Percentiles rank a stretch among this genome's conserved stretches.
Conservation (phyloP, 768 basidiomycete genomes). For the Tephrocybe sp. region DNA sequence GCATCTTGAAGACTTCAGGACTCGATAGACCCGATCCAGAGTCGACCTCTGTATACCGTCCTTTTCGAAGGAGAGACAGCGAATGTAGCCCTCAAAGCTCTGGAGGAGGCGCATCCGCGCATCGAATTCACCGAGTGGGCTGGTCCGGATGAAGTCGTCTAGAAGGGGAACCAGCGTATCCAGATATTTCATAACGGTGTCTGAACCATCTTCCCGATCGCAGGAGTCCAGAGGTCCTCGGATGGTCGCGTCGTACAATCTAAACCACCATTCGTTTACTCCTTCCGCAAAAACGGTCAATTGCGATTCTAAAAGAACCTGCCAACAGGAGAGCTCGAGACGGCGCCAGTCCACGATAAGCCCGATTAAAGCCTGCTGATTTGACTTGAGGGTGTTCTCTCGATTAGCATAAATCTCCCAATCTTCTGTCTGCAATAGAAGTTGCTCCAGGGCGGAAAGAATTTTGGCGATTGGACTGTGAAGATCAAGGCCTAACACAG, state of each 20-base stretch:
- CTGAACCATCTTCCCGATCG: slow-evolving; percentile 33
- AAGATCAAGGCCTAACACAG: slow-evolving; percentile 59
- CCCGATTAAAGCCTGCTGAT: slow-evolving; percentile 64
- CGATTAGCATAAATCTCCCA: slow-evolving; percentile 97
- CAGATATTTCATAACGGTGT: slow-evolving; percentile 52
- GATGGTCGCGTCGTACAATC: slow-evolving; percentile 76
- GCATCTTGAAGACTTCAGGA: slow-evolving; percentile 60
- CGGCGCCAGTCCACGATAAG: slow-evolving; percentile 91
- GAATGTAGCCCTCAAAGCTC: slow-evolving; percentile 61
- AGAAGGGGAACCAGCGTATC: slow-evolving; percentile 71
- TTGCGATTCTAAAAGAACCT: slow-evolving; percentile 73
- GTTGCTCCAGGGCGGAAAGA: slow-evolving; percentile 79
- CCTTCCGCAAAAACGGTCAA: slow-evolving; percentile 50
- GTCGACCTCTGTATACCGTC: slow-evolving; percentile 25
- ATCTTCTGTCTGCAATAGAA: slow-evolving; percentile 85
- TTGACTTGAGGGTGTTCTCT: slow-evolving; percentile 73
- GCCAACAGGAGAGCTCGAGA: slow-evolving; percentile 88
- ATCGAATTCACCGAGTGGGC: slow-evolving; percentile 83
- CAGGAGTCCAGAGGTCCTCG: slow-evolving; percentile 57
- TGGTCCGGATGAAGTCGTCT: slow-evolving; percentile 72
- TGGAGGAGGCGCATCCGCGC: slow-evolving; percentile 65
- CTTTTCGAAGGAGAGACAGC: slow-evolving; percentile 33
- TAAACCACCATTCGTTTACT: slow-evolving; percentile 82
- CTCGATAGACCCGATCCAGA: slow-evolving; percentile 49
- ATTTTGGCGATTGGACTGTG: slow-evolving; percentile 79